Evolutionary conservation across 169 alveolate genomes (phyloP), one percentile per base, ranked within the genome.

Genomic region (Cryptosporidium viatorum): DNA sequence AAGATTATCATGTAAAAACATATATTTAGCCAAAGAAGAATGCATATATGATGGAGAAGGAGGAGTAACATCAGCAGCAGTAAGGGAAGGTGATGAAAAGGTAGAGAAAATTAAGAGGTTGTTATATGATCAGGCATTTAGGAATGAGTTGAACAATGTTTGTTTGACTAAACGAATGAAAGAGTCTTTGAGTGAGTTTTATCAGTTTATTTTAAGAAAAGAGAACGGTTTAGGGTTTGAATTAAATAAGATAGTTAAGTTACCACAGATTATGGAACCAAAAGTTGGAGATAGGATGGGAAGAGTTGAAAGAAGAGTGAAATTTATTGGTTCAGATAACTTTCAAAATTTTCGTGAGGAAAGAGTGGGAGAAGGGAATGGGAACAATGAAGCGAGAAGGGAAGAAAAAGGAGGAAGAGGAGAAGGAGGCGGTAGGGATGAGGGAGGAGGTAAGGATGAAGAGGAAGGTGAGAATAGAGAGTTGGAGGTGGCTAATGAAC

Each of bases 401-500:
- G 43, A 9, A 35, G 41, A 7, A 35, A 35, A 4, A 35, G 6
- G 16, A 10, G 50, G 50, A 43, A 43, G 6, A 43, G 16, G n/a
- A 45, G 52, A 48, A 12, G 7, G 3, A 48, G 4, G 4, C 1
- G 8, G 21, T 7, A 12, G 55, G 14, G 21, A 0, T 1, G 55
- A 48, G 8, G 5, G 2, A 2, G 21, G 21, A 7, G 21, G 2
- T 48, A 48, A 3, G 6, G 55, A 14, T 3, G n/a, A 48, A 14
- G 55, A 48, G 21, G 55, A 48, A 1, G 21, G 55, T 10, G 21
- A 48, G 9, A 80, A 80, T 33, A 31, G 21, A 1, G 89, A 80
- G 16, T 43, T 80, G 70, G 89, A 80, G 43, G 75, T 62, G 35
- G 26, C 16, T 18, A 80, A 67, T 48, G 80, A 80, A 26, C 89